Evolutionary conservation across 1,284 basidiomycete species (phyloP).

Genomic region (Neonothopanus nambi): DNA sequence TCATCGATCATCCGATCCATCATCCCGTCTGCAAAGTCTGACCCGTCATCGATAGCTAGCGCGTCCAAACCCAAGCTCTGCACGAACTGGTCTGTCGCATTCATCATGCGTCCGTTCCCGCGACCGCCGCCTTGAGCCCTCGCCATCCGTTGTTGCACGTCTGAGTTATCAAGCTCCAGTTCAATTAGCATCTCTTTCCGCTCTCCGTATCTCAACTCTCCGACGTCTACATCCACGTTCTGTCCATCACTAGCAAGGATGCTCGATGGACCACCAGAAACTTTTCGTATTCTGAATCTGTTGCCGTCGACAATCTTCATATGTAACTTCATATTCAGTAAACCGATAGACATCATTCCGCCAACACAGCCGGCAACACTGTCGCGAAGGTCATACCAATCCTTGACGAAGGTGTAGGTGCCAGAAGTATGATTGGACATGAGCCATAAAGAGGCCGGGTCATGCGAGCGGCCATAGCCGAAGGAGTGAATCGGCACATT

Average conservation of each 20-base stretch:
- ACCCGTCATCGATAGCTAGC: slow-evolving; percentile 65
- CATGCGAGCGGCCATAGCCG: slow-evolving; percentile 94
- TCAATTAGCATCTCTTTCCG: slow-evolving; percentile 93
- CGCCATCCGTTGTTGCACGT: slow-evolving; percentile 42
- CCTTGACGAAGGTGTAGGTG: slow-evolving; percentile 96
- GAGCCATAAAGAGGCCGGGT: slow-evolving; percentile 97
- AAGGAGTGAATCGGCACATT: slow-evolving; percentile 96
- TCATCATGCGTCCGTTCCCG: slow-evolving; percentile 41
- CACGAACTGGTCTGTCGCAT: slow-evolving; percentile 80
- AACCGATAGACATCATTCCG: slow-evolving; percentile 90
- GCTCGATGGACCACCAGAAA: slow-evolving; percentile 80
- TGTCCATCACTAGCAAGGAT: slow-evolving; percentile 87
- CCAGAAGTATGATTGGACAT: slow-evolving; percentile 97
- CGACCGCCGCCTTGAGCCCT: slow-evolving; percentile 18
- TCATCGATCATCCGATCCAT: slow-evolving; percentile 93
- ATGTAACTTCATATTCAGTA: slow-evolving; percentile 89
- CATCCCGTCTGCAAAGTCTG: slow-evolving; percentile 79
- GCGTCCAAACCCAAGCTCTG: slow-evolving; percentile 79
- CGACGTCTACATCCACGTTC: slow-evolving; percentile 94
- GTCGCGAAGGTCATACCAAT: slow-evolving; percentile 91
- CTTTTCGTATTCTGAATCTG: slow-evolving; percentile 88
- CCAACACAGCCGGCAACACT: slow-evolving; percentile 90
- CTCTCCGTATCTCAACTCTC: slow-evolving; percentile 90
- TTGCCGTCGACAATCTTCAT: slow-evolving; percentile 83
- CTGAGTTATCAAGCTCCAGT: slow-evolving; percentile 83